Conservation (phyloP, 768 basidiomycete species). For the Holtermanniella nyarrowii region DNA sequence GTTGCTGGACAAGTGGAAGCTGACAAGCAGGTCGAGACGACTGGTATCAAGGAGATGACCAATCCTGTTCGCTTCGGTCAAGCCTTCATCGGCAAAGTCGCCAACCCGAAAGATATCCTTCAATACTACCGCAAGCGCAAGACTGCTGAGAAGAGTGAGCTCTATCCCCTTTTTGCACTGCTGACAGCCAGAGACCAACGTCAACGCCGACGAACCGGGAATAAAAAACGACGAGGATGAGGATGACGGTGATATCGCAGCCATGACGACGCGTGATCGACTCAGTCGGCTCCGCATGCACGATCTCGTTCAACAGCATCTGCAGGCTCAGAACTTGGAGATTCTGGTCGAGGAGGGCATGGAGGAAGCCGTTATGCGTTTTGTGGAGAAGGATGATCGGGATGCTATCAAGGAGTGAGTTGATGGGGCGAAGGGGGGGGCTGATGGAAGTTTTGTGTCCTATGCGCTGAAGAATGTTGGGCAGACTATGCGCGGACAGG, state of each 20-base stretch:
- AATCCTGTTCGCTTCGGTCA: slow-evolving; percentile 96
- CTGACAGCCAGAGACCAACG: slow-evolving; percentile 44
- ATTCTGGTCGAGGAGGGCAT: slow-evolving; percentile 79
- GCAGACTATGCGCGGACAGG: slow-evolving; percentile 26
- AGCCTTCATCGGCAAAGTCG: slow-evolving; percentile 78
- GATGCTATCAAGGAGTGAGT: slow-evolving; percentile 81
- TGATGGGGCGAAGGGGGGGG: background rate
- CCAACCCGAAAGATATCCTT: slow-evolving; percentile 88
- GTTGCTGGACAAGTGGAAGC: slow-evolving; percentile 1
- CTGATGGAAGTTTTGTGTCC: slow-evolving; percentile 38
- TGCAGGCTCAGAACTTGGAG: slow-evolving; percentile 85
- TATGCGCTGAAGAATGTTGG: slow-evolving; percentile 37
- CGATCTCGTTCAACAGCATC: slow-evolving; percentile 81
- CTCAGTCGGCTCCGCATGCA: slow-evolving; percentile 71
- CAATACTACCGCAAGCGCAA: slow-evolving; percentile 80
- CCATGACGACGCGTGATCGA: slow-evolving; percentile 26
- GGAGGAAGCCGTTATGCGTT: slow-evolving; percentile 87
- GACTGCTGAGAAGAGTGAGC: slow-evolving; percentile 40
- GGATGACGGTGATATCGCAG: slow-evolving; percentile 49
- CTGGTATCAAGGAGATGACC: slow-evolving; percentile 78
- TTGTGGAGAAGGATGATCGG: slow-evolving; percentile 93
- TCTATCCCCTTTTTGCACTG: background rate
- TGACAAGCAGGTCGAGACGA: slow-evolving; percentile 64
- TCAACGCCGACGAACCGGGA: slow-evolving; percentile 65
- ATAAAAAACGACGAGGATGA: slow-evolving; percentile 55